phyloP scores from a whole-genome alignment of 2,329 filamentous ascomycete genomes.

The Penicillium italicum region DNA sequence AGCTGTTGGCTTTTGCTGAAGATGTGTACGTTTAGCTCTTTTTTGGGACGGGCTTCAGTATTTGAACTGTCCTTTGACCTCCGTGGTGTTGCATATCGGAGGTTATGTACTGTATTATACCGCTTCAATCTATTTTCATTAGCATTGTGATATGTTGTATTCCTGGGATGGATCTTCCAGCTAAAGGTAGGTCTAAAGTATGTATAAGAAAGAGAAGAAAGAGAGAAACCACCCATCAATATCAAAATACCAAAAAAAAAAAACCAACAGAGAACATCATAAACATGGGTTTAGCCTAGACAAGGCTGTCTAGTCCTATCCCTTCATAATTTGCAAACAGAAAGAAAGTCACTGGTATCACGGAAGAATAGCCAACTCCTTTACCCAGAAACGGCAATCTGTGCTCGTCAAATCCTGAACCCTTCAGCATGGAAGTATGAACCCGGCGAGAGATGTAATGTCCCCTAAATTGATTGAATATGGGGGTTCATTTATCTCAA shows the following conservation, averaged over 20 bases:
- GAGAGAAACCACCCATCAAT: not conserved
- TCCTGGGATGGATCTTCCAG: not conserved
- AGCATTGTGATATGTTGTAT: constrained; percentile 1
- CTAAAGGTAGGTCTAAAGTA: constrained; percentile 8
- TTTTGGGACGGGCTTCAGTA: not conserved
- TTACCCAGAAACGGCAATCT: constrained; percentile 20
- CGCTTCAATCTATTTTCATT: constrained; percentile 14
- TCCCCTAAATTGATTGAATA: constrained; percentile 10
- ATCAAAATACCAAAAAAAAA: not conserved
- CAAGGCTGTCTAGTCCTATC: constrained; percentile 4
- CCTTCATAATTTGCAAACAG: constrained; percentile 17
- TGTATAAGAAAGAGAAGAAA: constrained; percentile 13
- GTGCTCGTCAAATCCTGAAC: constrained; percentile 10
- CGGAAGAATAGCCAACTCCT: constrained; percentile 26
- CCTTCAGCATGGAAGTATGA: constrained; percentile 4
- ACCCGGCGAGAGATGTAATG: constrained; percentile 1
- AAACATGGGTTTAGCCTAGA: constrained; percentile 6
- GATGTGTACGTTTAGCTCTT: not conserved
- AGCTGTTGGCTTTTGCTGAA: not conserved
- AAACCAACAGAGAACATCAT: constrained; percentile 14
- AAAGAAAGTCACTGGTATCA: constrained; percentile 27
- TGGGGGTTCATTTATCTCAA: no score
- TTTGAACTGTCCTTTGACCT: not conserved
- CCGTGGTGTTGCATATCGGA: constrained; percentile 16
- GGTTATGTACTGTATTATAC: constrained; percentile 26